A percentile compares a stretch with the other conserved stretches of the same genome.
Evolutionary conservation across 352 stramenopile genomes (phyloP).

Genomic region (Peronospora belbahrii): DNA sequence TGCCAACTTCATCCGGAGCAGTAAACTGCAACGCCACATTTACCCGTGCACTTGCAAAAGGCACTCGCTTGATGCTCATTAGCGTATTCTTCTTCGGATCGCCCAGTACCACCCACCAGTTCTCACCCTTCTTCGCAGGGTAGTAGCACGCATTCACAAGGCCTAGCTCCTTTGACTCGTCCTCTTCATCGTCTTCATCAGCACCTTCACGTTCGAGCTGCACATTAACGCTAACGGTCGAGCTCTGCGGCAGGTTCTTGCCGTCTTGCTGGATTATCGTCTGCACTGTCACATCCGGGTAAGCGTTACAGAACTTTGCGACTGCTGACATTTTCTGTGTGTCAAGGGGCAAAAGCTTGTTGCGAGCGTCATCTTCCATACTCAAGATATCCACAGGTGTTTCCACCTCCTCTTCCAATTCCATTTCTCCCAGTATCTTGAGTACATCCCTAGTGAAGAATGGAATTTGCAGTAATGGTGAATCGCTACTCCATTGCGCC

Average conservation of each 20-base stretch:
- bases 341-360: slow-evolving; percentile 79
- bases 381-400: slow-evolving; percentile 83
- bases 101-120: slow-evolving; percentile 98
- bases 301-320: slow-evolving; percentile 99
- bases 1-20: slow-evolving; percentile 89
- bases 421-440: slow-evolving; percentile 41
- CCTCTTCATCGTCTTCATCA: slow-evolving; percentile 87
- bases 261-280: slow-evolving; percentile 87
- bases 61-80: slow-evolving; percentile 96
- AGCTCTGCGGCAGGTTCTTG: slow-evolving; percentile 87
- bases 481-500: slow-evolving; percentile 96
- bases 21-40: slow-evolving; percentile 93
- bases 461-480: slow-evolving; percentile 93
- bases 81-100: slow-evolving; percentile 93
- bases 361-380: slow-evolving; percentile 90
- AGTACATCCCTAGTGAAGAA: slow-evolving; percentile 93
- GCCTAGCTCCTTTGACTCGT: slow-evolving; percentile 45
- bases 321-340: slow-evolving; percentile 93
- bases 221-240: slow-evolving; percentile 85
- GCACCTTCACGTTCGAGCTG: slow-evolving; percentile 90
- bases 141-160: slow-evolving; percentile 72
- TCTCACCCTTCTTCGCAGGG: slow-evolving; percentile 91
- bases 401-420: slow-evolving; percentile 66
- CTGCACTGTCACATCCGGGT: slow-evolving; percentile 95
- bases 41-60: slow-evolving; percentile 70